Evolutionary conservation across 1,284 basidiomycete genomes (phyloP), one percentile per base, ranked within the genome.

Genomic region (Sanghuangporus baumii): DNA sequence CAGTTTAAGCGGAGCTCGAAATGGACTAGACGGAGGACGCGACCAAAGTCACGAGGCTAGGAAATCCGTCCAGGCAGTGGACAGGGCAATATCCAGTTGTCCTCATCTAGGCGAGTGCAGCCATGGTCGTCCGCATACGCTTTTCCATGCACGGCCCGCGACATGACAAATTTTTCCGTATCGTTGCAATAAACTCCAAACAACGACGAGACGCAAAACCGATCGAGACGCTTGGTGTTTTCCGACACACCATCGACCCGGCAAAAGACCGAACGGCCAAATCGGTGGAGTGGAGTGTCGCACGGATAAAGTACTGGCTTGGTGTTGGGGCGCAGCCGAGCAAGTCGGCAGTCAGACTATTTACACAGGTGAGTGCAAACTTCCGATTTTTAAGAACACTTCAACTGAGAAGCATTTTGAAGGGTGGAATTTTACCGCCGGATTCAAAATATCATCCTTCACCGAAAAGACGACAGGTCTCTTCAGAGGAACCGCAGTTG

Each of bases 291-390:
- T 97, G 94, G 94, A 93, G 94, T 74, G 87, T 89, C 50, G 86
- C 92, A 66, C 85, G 96, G 72, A 94, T 98, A 75, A 83, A 81
- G 64, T 94, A 94, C 73, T 98, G 96, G 96, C 75, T 98, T 36
- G 79, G 80, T 37, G 84, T 91, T 26, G 96, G 94, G 2, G 96
- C 96, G 38, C 77, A 86, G 68, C 96, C 96, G 0, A 91, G 87
- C 55, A 87, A 86, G 68, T 82, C 88, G 6, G 93, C 92, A 3
- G 85, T 90, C 36, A 88, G 82, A 69, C 70, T 98, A 65, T 75
- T 98, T 68, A 87, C 92, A 72, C 78, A 87, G 79, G 95, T 95
- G 71, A 71, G 92, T 83, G 2, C 38, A 11, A 14, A 14, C 43
- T 7, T 7, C 16, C 12, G 11, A 46, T 46, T 46, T 46, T 12